A percentile compares a stretch with the other conserved stretches of the same genome.
These are phyloP conservation scores for Tremellales sp. DNA, from an alignment of 1,284 basidiomycete species.

Conservation along the genomic window DNA sequence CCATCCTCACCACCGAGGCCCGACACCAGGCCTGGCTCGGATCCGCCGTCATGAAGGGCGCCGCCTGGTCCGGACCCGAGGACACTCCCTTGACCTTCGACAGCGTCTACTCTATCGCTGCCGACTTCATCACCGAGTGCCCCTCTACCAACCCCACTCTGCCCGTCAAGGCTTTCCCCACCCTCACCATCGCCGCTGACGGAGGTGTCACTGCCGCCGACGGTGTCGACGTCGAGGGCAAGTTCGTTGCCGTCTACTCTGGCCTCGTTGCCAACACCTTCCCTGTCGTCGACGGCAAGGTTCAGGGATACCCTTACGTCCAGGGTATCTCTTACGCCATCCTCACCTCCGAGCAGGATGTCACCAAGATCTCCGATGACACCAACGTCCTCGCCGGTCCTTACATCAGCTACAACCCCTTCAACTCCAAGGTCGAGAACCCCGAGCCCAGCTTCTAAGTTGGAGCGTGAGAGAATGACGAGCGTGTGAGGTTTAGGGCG, in stretches of 20 bases:
- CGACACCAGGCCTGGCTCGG: slow-evolving; percentile 59
- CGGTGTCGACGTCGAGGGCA: slow-evolving; percentile 25
- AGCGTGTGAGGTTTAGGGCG: too few species aligned
- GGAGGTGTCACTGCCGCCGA: slow-evolving; percentile 36
- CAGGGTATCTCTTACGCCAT: slow-evolving; percentile 50
- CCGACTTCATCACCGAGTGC: slow-evolving; percentile 41
- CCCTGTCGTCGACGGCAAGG: slow-evolving; percentile 41
- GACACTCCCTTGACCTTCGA: slow-evolving; percentile 54
- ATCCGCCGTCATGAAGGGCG: slow-evolving; percentile 34
- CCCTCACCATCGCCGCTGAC: slow-evolving; percentile 45
- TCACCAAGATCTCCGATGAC: slow-evolving; percentile 36
- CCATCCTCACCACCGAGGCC: slow-evolving; percentile 75
- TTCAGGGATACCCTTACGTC: slow-evolving; percentile 41
- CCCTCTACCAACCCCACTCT: slow-evolving; percentile 48
- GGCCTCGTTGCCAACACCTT: slow-evolving; percentile 39
- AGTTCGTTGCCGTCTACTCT: slow-evolving; percentile 46
- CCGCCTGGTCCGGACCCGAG: slow-evolving; percentile 58
- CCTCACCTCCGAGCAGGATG: slow-evolving; percentile 36
- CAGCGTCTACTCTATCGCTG: slow-evolving; percentile 49
- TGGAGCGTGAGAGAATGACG: too few species aligned
- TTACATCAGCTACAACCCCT: slow-evolving; percentile 31
- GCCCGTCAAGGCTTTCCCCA: slow-evolving; percentile 50
- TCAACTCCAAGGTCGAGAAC: slow-evolving; percentile 27
- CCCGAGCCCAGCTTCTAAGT: slow-evolving; percentile 28
- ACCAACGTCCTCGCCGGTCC: slow-evolving; percentile 47